Conservation (phyloP, 75 land plant species). For the Ceratopteris richardii region DNA sequence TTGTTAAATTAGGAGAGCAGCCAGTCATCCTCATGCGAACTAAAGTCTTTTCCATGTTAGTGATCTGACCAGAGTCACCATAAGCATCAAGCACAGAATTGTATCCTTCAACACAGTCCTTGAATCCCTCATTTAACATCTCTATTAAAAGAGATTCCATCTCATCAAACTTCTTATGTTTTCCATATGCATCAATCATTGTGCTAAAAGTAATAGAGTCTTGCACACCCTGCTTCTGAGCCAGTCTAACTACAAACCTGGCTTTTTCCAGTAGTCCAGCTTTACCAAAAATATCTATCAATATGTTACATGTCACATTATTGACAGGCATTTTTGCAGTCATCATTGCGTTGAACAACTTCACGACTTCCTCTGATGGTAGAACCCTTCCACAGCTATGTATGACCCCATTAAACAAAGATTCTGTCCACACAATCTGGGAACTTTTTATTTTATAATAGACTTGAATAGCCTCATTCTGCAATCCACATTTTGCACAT, state of each 20-base stretch:
- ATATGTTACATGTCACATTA: slow-evolving; percentile 57
- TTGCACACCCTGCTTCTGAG: slow-evolving; percentile 42
- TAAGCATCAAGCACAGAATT: slow-evolving; percentile 84
- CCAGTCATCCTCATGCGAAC: slow-evolving; percentile 49
- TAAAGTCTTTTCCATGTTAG: slow-evolving; percentile 47
- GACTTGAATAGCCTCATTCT: slow-evolving; percentile 40
- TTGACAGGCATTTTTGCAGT: slow-evolving; percentile 40
- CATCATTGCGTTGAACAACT: slow-evolving; percentile 68
- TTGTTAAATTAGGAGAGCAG: slow-evolving; percentile 51
- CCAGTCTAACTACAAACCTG: slow-evolving; percentile 45
- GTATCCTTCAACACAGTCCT: slow-evolving; percentile 68
- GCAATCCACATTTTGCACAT: slow-evolving; percentile 50
- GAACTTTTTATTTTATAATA: slow-evolving; percentile 52
- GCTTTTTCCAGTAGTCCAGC: slow-evolving; percentile 58
- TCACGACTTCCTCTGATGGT: slow-evolving; percentile 65
- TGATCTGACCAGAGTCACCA: slow-evolving; percentile 63
- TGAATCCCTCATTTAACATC: slow-evolving; percentile 60
- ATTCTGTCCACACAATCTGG: slow-evolving; percentile 52
- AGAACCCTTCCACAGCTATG: slow-evolving; percentile 74
- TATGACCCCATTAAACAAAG: slow-evolving; percentile 73
- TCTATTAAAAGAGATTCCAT: slow-evolving; percentile 47
- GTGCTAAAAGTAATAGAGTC: slow-evolving; percentile 75
- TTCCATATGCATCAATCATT: slow-evolving; percentile 67
- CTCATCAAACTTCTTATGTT: slow-evolving; percentile 40
- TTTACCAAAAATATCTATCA: slow-evolving; percentile 77